Evolutionary conservation across 2,329 filamentous ascomycete genomes (phyloP).

Genomic region (Rhytidhysteron rufulum): DNA sequence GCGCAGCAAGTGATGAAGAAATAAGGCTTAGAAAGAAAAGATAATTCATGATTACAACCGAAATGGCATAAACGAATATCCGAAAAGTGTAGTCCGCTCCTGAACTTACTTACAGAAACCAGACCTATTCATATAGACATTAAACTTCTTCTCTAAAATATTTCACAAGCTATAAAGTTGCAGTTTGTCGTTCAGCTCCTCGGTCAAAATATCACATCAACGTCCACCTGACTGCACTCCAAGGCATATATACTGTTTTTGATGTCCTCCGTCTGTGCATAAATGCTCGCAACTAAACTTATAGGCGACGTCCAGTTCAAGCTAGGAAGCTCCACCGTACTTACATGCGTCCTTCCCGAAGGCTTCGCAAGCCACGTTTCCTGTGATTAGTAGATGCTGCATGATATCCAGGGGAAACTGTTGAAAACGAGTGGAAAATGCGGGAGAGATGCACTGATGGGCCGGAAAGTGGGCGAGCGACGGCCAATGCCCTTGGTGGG

Average conservation of each 20-base stretch:
- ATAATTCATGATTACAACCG: slow-evolving; percentile 33
- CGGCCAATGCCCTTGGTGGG: not conserved
- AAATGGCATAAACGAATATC: no score
- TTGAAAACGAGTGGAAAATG: not conserved
- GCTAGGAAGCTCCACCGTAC: not conserved
- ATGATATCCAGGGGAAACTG: not conserved
- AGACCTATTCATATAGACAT: not conserved
- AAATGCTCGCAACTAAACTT: not conserved
- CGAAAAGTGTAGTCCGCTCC: no score
- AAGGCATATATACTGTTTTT: no score
- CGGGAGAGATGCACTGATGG: not conserved
- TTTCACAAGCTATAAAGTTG: not conserved
- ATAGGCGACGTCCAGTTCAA: not conserved
- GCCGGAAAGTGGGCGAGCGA: not conserved
- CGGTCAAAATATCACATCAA: not conserved
- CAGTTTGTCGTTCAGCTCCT: not conserved
- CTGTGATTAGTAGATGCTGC: no score
- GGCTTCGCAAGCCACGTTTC: no score
- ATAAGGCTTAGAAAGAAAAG: slow-evolving; percentile 17
- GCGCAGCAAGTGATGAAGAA: slow-evolving; percentile 28
- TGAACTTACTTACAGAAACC: not conserved
- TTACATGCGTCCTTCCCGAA: no score
- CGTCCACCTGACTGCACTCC: not conserved
- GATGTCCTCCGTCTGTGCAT: not conserved
- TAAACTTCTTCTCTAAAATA: not conserved